phyloP scores from a whole-genome alignment of 2,329 filamentous ascomycete species.

The Hypoxylon sp. region DNA sequence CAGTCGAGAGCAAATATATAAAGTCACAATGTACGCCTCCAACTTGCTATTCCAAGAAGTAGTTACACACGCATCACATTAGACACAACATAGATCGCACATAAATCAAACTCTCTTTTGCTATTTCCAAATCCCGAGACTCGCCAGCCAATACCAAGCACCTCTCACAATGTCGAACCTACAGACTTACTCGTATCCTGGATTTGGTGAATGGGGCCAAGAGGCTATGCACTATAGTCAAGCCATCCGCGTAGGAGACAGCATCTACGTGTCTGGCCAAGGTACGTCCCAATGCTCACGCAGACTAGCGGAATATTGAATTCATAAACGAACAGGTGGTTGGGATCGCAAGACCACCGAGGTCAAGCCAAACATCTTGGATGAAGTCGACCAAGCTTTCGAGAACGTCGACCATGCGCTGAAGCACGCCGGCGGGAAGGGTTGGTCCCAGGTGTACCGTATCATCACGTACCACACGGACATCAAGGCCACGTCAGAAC shows the following conservation, averaged over 20 bases:
- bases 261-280: constrained; percentile 64
- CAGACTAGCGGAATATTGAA: not conserved
- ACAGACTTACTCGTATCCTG: constrained; percentile 29
- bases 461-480: constrained; percentile 64
- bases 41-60: not conserved
- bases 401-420: constrained; percentile 68
- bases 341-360: constrained; percentile 52
- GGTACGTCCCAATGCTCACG: constrained; percentile 50
- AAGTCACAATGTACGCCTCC: not conserved
- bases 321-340: constrained; percentile 48
- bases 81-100: not conserved
- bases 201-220: constrained; percentile 28
- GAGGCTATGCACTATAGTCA: constrained; percentile 59
- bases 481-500: constrained; percentile 53
- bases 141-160: not conserved
- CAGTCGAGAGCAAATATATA: not conserved
- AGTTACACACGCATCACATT: not conserved
- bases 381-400: constrained; percentile 68
- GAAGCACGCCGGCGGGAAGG: constrained; percentile 67
- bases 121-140: not conserved
- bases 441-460: constrained; percentile 69
- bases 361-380: constrained; percentile 57
- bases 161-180: constrained; percentile 22
- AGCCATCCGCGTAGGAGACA: constrained; percentile 64
- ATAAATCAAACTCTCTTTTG: not conserved